These are phyloP conservation scores for Ganoderma boninense DNA, from an alignment of 1,284 basidiomycete genomes.

Conservation along the genomic window DNA sequence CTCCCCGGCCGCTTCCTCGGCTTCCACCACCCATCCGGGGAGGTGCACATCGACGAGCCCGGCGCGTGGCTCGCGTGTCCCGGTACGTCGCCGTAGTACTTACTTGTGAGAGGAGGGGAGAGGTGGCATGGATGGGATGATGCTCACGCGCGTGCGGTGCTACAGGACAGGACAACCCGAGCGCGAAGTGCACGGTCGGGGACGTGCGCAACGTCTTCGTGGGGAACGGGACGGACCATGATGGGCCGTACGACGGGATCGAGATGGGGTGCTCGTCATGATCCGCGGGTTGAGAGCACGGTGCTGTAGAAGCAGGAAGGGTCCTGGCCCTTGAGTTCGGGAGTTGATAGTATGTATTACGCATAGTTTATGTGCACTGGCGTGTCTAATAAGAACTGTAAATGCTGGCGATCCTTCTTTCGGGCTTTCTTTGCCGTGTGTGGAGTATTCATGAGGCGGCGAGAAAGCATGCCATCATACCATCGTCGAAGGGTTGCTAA, in stretches of 20 bases:
- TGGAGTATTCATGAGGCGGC: no score
- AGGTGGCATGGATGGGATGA: no score
- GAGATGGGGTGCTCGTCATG: neutral
- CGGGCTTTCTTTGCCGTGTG: no score
- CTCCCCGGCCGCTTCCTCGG: slow-evolving; percentile 51
- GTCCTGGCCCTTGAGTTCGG: no score
- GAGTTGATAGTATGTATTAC: no score
- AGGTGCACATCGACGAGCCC: slow-evolving; percentile 63
- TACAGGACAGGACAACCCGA: slow-evolving; percentile 61
- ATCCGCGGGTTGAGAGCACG: neutral
- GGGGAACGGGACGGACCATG: slow-evolving; percentile 54
- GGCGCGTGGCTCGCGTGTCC: slow-evolving; percentile 59
- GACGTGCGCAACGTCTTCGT: slow-evolving; percentile 59
- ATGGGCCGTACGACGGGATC: slow-evolving; percentile 62
- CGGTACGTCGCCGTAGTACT: slow-evolving; percentile 42
- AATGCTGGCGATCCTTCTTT: no score
- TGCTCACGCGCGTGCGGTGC: neutral
- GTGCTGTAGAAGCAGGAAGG: no score
- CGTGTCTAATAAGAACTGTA: no score
- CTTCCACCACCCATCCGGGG: slow-evolving; percentile 65
- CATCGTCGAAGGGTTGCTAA: no score
- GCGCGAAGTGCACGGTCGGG: slow-evolving; percentile 58
- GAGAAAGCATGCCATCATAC: no score
- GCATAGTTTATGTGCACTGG: no score
- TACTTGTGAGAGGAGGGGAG: no score